A percentile compares a stretch with the other conserved stretches of the same genome.
These are phyloP conservation scores for Oleoguttula mirabilis DNA, from an alignment of 495 filamentous ascomycete genomes.

Conservation along the genomic window DNA sequence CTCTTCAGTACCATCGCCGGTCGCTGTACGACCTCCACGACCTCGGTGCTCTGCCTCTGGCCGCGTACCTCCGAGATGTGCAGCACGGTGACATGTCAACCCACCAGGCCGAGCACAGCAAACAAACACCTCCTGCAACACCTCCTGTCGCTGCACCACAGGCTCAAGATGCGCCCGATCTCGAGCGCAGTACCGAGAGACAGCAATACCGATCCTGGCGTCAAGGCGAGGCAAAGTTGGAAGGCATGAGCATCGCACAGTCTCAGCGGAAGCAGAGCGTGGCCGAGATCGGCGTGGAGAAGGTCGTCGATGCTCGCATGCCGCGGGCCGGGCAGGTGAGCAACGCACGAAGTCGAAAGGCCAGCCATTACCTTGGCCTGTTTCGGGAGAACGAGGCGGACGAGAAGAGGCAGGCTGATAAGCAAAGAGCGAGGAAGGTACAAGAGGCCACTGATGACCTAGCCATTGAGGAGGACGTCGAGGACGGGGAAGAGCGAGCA, in stretches of 20 bases:
- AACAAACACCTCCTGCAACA: slow-evolving; percentile 5
- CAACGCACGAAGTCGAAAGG: slow-evolving; percentile 82
- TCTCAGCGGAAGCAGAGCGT: slow-evolving; percentile 16
- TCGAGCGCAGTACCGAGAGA: slow-evolving; percentile 16
- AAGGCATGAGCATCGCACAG: slow-evolving; percentile 16
- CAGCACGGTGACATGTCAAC: not conserved
- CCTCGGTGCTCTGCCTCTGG: slow-evolving; percentile 1
- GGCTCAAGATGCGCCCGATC: not conserved
- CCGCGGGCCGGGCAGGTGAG: slow-evolving; percentile 53
- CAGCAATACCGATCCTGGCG: slow-evolving; percentile 31
- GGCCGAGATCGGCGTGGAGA: slow-evolving; percentile 50
- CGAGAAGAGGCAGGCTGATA: slow-evolving; percentile 19
- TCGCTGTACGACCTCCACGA: slow-evolving; percentile 17
- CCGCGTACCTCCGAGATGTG: slow-evolving; percentile 5
- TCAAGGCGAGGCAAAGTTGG: slow-evolving; percentile 27
- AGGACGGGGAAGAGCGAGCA: not conserved
- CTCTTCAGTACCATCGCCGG: slow-evolving; percentile 13
- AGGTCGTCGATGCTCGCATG: slow-evolving; percentile 71
- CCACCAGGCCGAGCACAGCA: not conserved
- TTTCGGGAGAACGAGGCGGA: slow-evolving; percentile 78
- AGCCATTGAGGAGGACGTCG: slow-evolving; percentile 17
- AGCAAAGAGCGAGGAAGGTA: slow-evolving; percentile 4
- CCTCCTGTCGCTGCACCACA: not conserved
- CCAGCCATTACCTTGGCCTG: slow-evolving; percentile 79
- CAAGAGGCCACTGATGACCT: not conserved